Base-by-base conservation (phyloP, 1,284 basidiomycete species). In the Pseudozyma sp. region DNA sequence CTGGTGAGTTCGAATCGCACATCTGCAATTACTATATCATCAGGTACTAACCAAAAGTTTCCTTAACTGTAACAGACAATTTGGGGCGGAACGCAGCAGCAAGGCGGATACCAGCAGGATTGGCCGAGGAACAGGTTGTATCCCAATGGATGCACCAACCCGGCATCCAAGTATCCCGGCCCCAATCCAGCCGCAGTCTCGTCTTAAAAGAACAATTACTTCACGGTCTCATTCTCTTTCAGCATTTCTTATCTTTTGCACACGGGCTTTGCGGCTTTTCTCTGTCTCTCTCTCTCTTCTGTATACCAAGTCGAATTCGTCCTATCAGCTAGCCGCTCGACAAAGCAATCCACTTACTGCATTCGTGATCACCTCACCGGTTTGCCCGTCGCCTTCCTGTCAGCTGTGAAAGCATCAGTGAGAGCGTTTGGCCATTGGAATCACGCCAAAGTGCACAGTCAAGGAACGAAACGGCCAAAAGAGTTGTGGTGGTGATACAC, bases 101-200 rank as follows among this genome's bases (percentile, higher is more conserved):
- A 76, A 49, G 80, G 79, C 8, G 80, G 80, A 13, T 81, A 81
- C 49, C 71, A 69, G 52, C 57, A 70, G 54, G 45, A 79, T 45
- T 81, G 80, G 80, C 80, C 80, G 3, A 56, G 78, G 24, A 81
- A 81, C 59, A 40, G 65, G 13, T 51, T 79, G n/a, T 63, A 76
- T 30, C 64, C 73, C 14, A 45, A 70, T 44, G 77, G 77, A 19
- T 74, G 71, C 55, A 57, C 54, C 8, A 69, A 68, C 42, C 71
- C 71, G 10, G 54, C 67, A 10, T 74, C 71, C 47, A 74, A 74
- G 39, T 66, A 48, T 45, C 71, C 71, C 10, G 71, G 71, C 9
- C 57, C 70, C 8, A 73, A 73, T 24, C 65, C 65, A 5, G 54
- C 61, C 4, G 48, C 56, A 37, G 56, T 29, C 42, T 39, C 19